Evolutionary conservation across 768 basidiomycete species (phyloP), one percentile per base, ranked within the genome.

Genomic region (Suillus paluster): DNA sequence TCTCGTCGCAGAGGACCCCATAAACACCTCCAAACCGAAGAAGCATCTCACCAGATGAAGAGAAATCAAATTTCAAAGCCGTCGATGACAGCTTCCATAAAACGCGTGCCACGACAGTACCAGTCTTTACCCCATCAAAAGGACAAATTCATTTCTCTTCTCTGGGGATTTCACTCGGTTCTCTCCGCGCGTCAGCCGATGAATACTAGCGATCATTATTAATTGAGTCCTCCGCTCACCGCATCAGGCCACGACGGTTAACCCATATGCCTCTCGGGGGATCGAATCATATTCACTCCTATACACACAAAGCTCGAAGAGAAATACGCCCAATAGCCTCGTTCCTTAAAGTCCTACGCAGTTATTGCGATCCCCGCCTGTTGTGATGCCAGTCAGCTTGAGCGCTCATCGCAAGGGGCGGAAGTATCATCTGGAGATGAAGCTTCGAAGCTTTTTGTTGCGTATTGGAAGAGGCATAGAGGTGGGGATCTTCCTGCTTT

Each of bases 321-420:
- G 49, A 57, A 57, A 57, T 42, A 25, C 17, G 17, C 49, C 15
- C 56, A 57, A 46, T 57, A 42, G 42, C 56, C 56, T 11, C 41
- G 41, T 17, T 23, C 56, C 4, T 48, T 11, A 57, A 57, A 46
- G 56, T 57, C 41, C 41, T 57, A 2, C 56, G 56, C 21, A 57
- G 36, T 5, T 57, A 57, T 23, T 49, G 27, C n/a, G n/a, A n/a
- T n/a, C n/a, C n/a, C n/a, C n/a, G n/a, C n/a, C n/a, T 14, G 56
- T 44, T 50, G 54, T 23, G 46, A 53, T 59, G 53, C 25, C 57
- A 12, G 58, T 59, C 17, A 59, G 58, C 57, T 36, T 59, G 33
- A 57, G 58, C 12, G 42, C 48, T 3, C 58, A 59, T 21, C 44
- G 44, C 15, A 57, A 57, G 36, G 56, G 56, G 23, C 44, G 56